A percentile compares a stretch with the other conserved stretches of the same genome.
Conservation (phyloP, 2,329 filamentous ascomycete genomes). For the Nemania serpens region DNA sequence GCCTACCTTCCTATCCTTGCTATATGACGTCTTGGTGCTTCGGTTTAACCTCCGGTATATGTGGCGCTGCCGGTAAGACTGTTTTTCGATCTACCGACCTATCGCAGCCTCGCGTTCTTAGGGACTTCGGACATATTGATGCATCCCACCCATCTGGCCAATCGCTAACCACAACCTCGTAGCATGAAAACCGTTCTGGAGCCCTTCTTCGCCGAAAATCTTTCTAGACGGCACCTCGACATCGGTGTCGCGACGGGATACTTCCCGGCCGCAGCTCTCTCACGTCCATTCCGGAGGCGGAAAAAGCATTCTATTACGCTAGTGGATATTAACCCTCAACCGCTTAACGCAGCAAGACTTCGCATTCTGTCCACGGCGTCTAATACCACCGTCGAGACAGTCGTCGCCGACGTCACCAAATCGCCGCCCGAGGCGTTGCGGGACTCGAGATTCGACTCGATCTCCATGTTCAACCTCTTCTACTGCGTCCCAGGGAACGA, state of each 20-base stretch:
- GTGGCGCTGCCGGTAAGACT: conserved; percentile 44
- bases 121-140: background rate
- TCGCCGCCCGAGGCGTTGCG: conserved; percentile 38
- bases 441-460: conserved; percentile 45
- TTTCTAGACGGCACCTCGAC: conserved; percentile 27
- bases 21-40: conserved; percentile 37
- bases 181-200: conserved; percentile 26
- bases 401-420: conserved; percentile 45
- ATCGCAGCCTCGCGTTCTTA: background rate
- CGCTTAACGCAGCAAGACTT: conserved; percentile 39
- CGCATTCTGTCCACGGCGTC: conserved; percentile 34
- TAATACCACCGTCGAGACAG: conserved; percentile 33
- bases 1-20: conserved; percentile 22
- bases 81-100: background rate
- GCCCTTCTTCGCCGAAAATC: conserved; percentile 28
- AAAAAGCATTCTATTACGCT: conserved; percentile 41
- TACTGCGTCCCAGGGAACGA: conserved; percentile 46
- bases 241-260: conserved; percentile 29
- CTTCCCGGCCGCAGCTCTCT: conserved; percentile 22
- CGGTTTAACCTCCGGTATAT: conserved; percentile 43
- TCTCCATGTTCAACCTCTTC: conserved; percentile 50
- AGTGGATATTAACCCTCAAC: conserved; percentile 44
- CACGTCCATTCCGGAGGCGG: conserved; percentile 22
- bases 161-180: background rate
- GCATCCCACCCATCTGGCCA: background rate